phyloP scores from a whole-genome alignment of 805 yeast genomes.

The Jamesozyma hellenica region DNA sequence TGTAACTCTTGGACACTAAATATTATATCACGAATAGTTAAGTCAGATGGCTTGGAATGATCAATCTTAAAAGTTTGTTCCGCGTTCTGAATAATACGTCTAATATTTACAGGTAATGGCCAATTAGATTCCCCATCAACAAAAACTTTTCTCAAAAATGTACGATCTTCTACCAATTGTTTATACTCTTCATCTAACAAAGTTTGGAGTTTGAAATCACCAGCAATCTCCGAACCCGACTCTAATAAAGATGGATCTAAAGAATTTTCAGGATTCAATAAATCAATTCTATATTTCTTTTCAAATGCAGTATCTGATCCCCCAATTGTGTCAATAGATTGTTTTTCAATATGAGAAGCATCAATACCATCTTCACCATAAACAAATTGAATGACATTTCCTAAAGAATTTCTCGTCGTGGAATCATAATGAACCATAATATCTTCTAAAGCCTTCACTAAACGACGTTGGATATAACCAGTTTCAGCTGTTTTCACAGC shows the following conservation, averaged over 20 bases:
- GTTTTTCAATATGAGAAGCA: slow-evolving; percentile 96
- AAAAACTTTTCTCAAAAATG: slow-evolving; percentile 72
- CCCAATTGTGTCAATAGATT: slow-evolving; percentile 88
- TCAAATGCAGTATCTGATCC: slow-evolving; percentile 82
- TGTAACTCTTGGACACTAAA: slow-evolving; percentile 60
- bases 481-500: slow-evolving; percentile 99
- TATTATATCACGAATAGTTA: slow-evolving; percentile 75
- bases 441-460: slow-evolving; percentile 93
- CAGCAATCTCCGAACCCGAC: slow-evolving; percentile 81
- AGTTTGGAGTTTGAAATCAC: slow-evolving; percentile 76
- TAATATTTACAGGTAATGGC: slow-evolving; percentile 95
- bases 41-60: slow-evolving; percentile 79
- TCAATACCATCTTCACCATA: slow-evolving; percentile 99
- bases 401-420: slow-evolving; percentile 93
- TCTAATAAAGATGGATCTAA: slow-evolving; percentile 70
- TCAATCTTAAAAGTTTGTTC: slow-evolving; percentile 95
- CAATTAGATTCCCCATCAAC: slow-evolving; percentile 90
- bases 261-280: slow-evolving; percentile 56
- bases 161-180: slow-evolving; percentile 70
- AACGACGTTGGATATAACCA: slow-evolving; percentile 96
- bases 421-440: slow-evolving; percentile 98
- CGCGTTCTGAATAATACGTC: slow-evolving; percentile 94
- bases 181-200: slow-evolving; percentile 74
- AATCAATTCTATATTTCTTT: slow-evolving; percentile 73
- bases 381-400: slow-evolving; percentile 89